These are phyloP conservation scores for Tylopilus sp. DNA, from an alignment of 768 basidiomycete species.

Conservation along the genomic window DNA sequence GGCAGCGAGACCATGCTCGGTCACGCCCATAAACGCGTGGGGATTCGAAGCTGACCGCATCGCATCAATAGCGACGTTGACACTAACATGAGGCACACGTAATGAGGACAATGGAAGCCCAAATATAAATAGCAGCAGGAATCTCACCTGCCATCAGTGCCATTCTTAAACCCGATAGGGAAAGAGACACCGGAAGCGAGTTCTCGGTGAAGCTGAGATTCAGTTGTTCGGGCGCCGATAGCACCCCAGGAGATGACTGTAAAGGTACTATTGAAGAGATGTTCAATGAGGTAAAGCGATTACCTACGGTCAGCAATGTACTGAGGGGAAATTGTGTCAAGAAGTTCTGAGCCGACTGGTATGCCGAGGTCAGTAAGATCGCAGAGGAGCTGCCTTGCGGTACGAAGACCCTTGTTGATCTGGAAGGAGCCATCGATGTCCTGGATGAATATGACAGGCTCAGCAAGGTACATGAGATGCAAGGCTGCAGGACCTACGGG, in stretches of 20 bases:
- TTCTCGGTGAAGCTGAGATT: conserved; percentile 95
- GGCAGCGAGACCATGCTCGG: conserved; percentile 83
- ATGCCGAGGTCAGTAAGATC: conserved; percentile 88
- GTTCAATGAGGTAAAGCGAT: background rate
- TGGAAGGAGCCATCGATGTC: conserved; percentile 92
- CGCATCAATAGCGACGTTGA: conserved; percentile 92
- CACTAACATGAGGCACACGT: conserved; percentile 34
- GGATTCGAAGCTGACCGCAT: conserved; percentile 91
- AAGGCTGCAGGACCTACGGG: conserved; percentile 39
- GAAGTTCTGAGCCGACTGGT: conserved; percentile 91
- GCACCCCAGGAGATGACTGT: conserved; percentile 87
- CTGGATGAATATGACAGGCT: conserved; percentile 7
- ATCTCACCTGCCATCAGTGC: conserved; percentile 83
- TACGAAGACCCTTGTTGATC: conserved; percentile 95
- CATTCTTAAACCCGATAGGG: conserved; percentile 99
- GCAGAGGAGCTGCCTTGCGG: conserved; percentile 84
- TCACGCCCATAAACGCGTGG: conserved; percentile 95
- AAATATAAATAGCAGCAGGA: background rate
- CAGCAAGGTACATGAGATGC: background rate
- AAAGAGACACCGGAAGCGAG: conserved; percentile 95
- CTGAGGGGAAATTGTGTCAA: conserved; percentile 83
- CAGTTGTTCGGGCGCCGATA: conserved; percentile 96
- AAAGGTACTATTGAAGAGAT: background rate
- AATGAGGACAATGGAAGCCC: conserved; percentile 3
- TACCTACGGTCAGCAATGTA: conserved; percentile 73